Percentiles rank a stretch among this genome's conserved stretches.
Evolutionary conservation across 2,329 filamentous ascomycete species (phyloP).

Genomic region (Tolypocladium amazonense): DNA sequence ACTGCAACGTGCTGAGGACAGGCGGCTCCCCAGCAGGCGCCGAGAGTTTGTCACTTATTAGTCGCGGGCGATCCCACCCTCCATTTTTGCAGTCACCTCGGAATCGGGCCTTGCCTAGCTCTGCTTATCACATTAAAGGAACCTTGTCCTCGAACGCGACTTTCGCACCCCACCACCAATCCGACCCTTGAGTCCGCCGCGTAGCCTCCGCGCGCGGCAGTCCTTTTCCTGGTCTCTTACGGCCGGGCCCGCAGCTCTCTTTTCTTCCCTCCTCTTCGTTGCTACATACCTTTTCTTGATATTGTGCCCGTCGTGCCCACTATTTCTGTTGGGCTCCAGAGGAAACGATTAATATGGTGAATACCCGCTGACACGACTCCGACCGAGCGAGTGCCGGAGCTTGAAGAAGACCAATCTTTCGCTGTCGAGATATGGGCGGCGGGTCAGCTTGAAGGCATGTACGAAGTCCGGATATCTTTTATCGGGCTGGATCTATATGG

Average conservation of each 20-base stretch:
- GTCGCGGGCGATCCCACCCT: conserved; percentile 3
- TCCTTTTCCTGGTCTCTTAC: not conserved
- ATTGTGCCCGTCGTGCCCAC: not conserved
- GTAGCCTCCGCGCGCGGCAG: not conserved
- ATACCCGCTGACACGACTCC: not conserved
- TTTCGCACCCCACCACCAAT: not conserved
- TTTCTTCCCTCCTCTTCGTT: not conserved
- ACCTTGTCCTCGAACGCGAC: not conserved
- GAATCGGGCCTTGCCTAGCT: conserved; percentile 1
- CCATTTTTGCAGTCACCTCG: conserved; percentile 1
- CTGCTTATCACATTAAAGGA: not conserved
- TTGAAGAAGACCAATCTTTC: not conserved
- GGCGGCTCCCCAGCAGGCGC: conserved; percentile 1
- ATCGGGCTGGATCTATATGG: conserved; percentile 26
- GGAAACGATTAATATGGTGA: not conserved
- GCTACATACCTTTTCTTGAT: not conserved
- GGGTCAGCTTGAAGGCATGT: conserved; percentile 1
- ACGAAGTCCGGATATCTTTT: not conserved
- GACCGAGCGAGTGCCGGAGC: not conserved
- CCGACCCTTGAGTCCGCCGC: not conserved
- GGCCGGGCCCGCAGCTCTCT: not conserved
- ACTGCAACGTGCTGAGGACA: not conserved
- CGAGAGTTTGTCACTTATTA: conserved; percentile 6
- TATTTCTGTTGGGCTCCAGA: not conserved
- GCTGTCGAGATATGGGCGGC: not conserved